Percentiles rank a stretch among this genome's conserved stretches.
Evolutionary conservation across 1,139 yeast genomes (phyloP).

Genomic region (Arxiozyma telluris): DNA sequence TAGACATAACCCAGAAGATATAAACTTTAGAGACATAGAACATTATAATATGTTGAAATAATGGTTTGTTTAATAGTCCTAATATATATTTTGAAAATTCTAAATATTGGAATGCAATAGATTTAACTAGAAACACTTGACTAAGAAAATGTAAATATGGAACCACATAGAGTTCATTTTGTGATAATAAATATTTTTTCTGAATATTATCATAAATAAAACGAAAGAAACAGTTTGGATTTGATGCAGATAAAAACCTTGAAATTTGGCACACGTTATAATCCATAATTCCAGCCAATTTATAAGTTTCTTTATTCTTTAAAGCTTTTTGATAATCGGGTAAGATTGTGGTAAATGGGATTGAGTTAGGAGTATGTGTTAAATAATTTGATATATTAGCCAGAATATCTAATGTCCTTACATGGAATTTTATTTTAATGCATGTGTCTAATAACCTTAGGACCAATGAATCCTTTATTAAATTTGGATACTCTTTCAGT

Average conservation of each 20-base stretch:
- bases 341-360: constrained; percentile 9
- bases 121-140: constrained; percentile 18
- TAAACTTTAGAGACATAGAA: constrained; percentile 24
- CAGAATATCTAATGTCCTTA: constrained; percentile 16
- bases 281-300: constrained; percentile 14
- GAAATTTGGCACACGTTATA: constrained; percentile 21
- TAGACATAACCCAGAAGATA: constrained; percentile 27
- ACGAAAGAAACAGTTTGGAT: constrained; percentile 22
- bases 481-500: constrained; percentile 13
- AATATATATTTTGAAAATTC: constrained; percentile 19
- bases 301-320: constrained; percentile 2
- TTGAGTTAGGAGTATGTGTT: not conserved
- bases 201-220: constrained; percentile 13
- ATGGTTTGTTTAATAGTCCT: constrained; percentile 16
- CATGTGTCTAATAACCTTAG: constrained; percentile 16
- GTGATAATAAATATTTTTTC: constrained; percentile 1
- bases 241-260: constrained; percentile 26
- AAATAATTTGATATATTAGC: constrained; percentile 15
- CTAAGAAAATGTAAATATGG: constrained; percentile 25
- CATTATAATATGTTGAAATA: constrained; percentile 22
- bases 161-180: constrained; percentile 14
- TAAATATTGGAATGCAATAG: constrained; percentile 16
- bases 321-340: constrained; percentile 17
- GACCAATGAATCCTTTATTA: constrained; percentile 17
- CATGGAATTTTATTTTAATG: constrained; percentile 20